Conservation (phyloP, 2,329 filamentous ascomycete species). For the Trichoderma breve region DNA sequence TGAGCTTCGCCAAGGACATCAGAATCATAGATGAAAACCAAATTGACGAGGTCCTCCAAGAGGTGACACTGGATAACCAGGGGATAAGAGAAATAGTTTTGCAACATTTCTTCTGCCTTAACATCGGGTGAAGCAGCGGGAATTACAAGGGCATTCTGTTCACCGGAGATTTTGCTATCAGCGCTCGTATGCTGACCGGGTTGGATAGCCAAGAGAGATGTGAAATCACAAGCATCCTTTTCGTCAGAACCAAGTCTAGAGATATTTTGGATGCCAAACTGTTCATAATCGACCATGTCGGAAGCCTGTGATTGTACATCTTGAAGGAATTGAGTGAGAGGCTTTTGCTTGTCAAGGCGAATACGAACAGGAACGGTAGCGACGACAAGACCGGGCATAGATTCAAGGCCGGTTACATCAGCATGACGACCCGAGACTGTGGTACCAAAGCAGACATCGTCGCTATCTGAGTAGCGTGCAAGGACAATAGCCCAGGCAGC, state of each 20-base stretch:
- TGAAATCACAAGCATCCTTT: constrained; percentile 20
- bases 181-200: constrained; percentile 14
- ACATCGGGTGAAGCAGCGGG: background rate
- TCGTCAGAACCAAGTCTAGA: constrained; percentile 18
- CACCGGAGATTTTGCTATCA: background rate
- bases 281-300: constrained; percentile 29
- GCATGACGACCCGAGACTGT: constrained; percentile 24
- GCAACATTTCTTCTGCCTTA: background rate
- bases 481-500: constrained; percentile 27
- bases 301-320: constrained; percentile 26
- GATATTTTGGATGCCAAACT: constrained; percentile 33
- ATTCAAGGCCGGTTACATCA: constrained; percentile 7
- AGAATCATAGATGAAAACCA: constrained; percentile 13
- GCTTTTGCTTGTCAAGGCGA: constrained; percentile 9
- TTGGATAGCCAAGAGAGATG: constrained; percentile 21
- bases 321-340: constrained; percentile 19
- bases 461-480: constrained; percentile 19
- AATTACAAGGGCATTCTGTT: background rate
- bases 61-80: constrained; percentile 11
- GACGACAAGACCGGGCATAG: constrained; percentile 13
- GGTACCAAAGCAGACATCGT: constrained; percentile 26
- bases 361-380: constrained; percentile 20
- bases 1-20: constrained; percentile 1
- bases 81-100: constrained; percentile 18
- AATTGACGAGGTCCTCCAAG: background rate